Base-by-base conservation (phyloP, 257 asterid genomes). In the Scutellaria barbata region DNA sequence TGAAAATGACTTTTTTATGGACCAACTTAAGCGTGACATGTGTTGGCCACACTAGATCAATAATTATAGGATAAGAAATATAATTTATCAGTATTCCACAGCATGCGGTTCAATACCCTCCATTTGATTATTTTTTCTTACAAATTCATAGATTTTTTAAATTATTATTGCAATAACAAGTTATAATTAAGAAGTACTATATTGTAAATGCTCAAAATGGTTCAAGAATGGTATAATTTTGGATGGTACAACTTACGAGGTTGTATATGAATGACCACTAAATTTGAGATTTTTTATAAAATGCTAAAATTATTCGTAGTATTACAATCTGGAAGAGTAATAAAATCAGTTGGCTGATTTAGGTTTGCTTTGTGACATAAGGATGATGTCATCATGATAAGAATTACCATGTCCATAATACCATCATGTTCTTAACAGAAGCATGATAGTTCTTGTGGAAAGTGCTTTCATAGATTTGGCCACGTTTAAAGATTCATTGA, bases 41-140 rank as follows among this genome's bases (percentile, higher is more conserved):
- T 75, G 71, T 75, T 64, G 20, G 30, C 41, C 68, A 69, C 74
- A 70, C 53, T 70, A 64, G 45, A 66, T 71, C 66, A 75, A 57
- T 64, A 22, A 37, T 61, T 55, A 10, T 40, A 47, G 11, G 51
- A 47, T 53, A 47, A 39, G 2, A 33, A 39, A 43, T 57, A 12
- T 57, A 13, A 51, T 10, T 62, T 41, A 13, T 11, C 3, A 63
- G 35, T 30, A 30, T 61, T 53, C 68, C 54, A 37, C 25, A 6
- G 77, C 77, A 76, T 71, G 81, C 74, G 54, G 16, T 22, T 22
- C 25, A 46, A 30, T 30, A 30, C 35, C 35, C 35, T 30, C 35
- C 35, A 30, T 2, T 30, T 30, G 35, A 4, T 30, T 25, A 1
- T 3, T 25, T 25, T 25, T 30, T 30, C 3, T 30, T 30, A 30